Percentiles rank a stretch among this genome's conserved stretches.
Evolutionary conservation across 129 eudicot genomes (phyloP).

Genomic region (Kitagawia praeruptora): DNA sequence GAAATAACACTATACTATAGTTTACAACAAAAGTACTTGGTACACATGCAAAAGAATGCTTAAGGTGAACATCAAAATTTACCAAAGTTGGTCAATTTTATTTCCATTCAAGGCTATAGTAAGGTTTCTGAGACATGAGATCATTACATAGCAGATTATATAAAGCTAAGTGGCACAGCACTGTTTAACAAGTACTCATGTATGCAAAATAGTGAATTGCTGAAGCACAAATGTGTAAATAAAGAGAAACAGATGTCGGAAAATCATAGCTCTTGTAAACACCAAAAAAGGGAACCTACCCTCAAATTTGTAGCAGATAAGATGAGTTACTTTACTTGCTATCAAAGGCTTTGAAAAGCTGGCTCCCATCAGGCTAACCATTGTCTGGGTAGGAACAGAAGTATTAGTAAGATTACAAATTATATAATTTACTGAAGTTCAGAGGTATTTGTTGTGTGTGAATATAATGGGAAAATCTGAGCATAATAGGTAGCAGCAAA

Average conservation of each 20-base stretch:
- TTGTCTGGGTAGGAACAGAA: conserved; percentile 35
- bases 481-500: conserved; percentile 18
- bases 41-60: neutral
- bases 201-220: neutral
- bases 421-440: neutral
- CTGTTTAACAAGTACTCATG: neutral
- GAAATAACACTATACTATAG: neutral
- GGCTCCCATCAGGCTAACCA: conserved; percentile 92
- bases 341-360: conserved; percentile 69
- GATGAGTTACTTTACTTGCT: conserved; percentile 85
- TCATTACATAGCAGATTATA: neutral
- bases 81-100: neutral
- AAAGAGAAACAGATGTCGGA: neutral
- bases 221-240: neutral
- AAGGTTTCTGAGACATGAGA: neutral
- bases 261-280: neutral
- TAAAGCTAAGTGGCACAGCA: neutral
- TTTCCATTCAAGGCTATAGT: neutral
- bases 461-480: neutral
- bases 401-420: conserved; percentile 9
- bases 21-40: neutral
- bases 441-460: neutral
- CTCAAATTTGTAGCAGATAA: conserved; percentile 92
- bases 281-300: conserved; percentile 28
- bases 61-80: too few relatives aligned